Evolutionary conservation across 768 basidiomycete genomes (phyloP), one percentile per base, ranked within the genome.

Genomic region (Lactarius sanguifluus): DNA sequence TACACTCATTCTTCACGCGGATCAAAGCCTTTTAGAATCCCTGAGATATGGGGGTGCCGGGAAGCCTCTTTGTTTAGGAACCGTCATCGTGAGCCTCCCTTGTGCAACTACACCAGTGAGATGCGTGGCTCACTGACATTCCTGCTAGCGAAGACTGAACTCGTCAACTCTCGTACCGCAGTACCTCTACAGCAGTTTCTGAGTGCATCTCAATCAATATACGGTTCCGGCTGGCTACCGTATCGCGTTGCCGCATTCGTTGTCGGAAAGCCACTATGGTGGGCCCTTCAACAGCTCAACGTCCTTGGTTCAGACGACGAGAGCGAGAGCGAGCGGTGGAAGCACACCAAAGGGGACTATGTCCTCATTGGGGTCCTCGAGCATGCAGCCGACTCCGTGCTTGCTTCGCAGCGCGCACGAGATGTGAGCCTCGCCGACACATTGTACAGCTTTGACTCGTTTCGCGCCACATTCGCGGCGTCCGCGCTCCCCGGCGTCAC

Each of bases 211-310:
- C 76, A 82, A 52, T 89, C 91, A 0, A 83, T 93, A 61, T 88
- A 91, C 71, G 82, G 88, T 66, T 76, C 86, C 2, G 85, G 85
- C 25, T 91, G 88, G 71, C 73, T 93, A 18, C 86, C 91, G 1
- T 83, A 80, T 58, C 86, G 90, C 23, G 80, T 92, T 59, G 90
- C 84, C 3, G 81, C 89, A 12, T 89, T 83, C 64, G 78, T 94
- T 9, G 81, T 94, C 8, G 91, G 87, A 8, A 86, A 85, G 71
- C 92, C 93, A 3, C 78, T 95, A 2, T 92, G 89, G 90, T 95
- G 93, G 93, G 87, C 89, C 3, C 82, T 95, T 64, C 86, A 89
- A 68, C 91, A 91, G 69, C 79, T 88, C n/a, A 88, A 86, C 30
- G 77, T 94, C 4, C 84, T 90, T 8, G 85, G 84, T 23, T 73